Evolutionary conservation across 73 alveolate species (phyloP).

Genomic region (Tetrahymena malaccensis): DNA sequence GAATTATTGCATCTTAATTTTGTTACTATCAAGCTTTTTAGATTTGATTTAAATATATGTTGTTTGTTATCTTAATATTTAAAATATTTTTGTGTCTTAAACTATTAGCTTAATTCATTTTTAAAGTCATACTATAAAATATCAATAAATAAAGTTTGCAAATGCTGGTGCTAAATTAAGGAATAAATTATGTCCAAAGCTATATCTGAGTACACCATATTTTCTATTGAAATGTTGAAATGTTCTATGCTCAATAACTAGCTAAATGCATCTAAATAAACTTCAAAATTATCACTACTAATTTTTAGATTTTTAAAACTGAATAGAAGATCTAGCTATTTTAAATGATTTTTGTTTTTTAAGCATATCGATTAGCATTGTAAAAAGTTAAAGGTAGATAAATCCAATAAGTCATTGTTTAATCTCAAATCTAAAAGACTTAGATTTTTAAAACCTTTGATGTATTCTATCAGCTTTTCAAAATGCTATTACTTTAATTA

Average conservation of each 20-base stretch:
- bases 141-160: background rate
- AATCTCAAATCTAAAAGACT: background rate
- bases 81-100: background rate
- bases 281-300: background rate
- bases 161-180: background rate
- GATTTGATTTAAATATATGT: background rate
- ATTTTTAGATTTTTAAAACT: background rate
- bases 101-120: background rate
- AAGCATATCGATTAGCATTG: background rate
- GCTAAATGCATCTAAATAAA: background rate
- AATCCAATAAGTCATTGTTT: background rate
- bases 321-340: background rate
- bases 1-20: background rate
- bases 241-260: background rate
- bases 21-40: background rate
- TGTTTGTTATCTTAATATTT: background rate
- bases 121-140: background rate
- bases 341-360: background rate
- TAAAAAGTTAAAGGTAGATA: background rate
- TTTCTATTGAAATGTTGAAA: background rate
- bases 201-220: background rate
- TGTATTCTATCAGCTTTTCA: background rate
- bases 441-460: background rate
- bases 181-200: background rate
- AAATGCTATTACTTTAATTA: background rate